A percentile compares a stretch with the other conserved stretches of the same genome.
phyloP scores from a whole-genome alignment of 2,329 filamentous ascomycete genomes.

The Trichophyton schoenleinii region DNA sequence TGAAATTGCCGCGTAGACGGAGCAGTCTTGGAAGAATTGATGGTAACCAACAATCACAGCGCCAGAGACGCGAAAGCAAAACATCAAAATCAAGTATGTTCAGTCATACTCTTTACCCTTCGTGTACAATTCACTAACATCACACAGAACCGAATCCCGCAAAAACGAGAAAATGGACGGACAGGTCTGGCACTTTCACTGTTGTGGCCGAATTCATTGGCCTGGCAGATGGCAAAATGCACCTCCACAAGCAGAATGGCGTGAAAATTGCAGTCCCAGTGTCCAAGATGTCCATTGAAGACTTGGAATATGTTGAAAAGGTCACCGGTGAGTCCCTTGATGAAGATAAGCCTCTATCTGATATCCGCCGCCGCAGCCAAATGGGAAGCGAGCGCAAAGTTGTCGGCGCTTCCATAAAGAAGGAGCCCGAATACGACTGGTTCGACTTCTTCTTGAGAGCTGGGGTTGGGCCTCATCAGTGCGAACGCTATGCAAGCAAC shows the following conservation, averaged over 20 bases:
- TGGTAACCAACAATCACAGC: slow-evolving; percentile 61
- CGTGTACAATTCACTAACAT: background rate
- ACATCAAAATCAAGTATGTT: slow-evolving; percentile 61
- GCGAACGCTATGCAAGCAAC: slow-evolving; percentile 83
- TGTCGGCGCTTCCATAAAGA: slow-evolving; percentile 25
- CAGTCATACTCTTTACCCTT: background rate
- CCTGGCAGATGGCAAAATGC: slow-evolving; percentile 89
- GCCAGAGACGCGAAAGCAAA: slow-evolving; percentile 57
- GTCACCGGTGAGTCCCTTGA: slow-evolving; percentile 75
- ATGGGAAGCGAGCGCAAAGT: slow-evolving; percentile 28
- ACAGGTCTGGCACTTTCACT: slow-evolving; percentile 88
- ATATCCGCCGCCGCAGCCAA: slow-evolving; percentile 49
- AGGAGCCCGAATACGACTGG: slow-evolving; percentile 73
- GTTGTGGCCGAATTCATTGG: slow-evolving; percentile 95
- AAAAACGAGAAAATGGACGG: slow-evolving; percentile 86
- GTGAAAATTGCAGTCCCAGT: slow-evolving; percentile 97
- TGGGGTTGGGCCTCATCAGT: slow-evolving; percentile 82
- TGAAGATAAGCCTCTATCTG: slow-evolving; percentile 84
- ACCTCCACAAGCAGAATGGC: slow-evolving; percentile 93
- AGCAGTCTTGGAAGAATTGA: slow-evolving; percentile 58
- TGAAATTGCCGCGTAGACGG: slow-evolving; percentile 62
- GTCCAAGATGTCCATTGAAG: slow-evolving; percentile 86
- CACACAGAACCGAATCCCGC: slow-evolving; percentile 63
- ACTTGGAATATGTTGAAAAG: slow-evolving; percentile 87
- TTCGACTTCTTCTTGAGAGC: slow-evolving; percentile 95